These are phyloP conservation scores for Entomophthora muscae DNA, from an alignment of 371 early-diverging fungal species.

Conservation along the genomic window DNA sequence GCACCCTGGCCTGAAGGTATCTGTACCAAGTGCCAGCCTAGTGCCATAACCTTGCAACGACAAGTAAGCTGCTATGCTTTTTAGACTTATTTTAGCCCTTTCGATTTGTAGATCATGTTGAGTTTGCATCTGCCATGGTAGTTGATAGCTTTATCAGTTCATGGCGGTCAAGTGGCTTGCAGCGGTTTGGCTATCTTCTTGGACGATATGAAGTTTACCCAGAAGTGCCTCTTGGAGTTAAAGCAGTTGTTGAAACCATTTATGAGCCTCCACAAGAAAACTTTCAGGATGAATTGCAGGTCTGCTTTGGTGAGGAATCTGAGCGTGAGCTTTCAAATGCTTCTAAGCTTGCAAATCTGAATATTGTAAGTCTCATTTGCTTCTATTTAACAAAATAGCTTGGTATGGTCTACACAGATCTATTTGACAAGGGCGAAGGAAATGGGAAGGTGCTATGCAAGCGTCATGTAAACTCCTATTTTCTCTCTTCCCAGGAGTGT, in stretches of 20 bases:
- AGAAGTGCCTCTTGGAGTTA: conserved; percentile 90
- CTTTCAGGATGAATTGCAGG: conserved; percentile 64
- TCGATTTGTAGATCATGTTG: conserved; percentile 97
- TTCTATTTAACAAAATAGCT: conserved; percentile 22
- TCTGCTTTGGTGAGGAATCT: conserved; percentile 33
- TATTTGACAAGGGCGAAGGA: conserved; percentile 71
- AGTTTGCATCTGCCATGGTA: conserved; percentile 77
- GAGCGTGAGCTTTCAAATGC: conserved; percentile 38
- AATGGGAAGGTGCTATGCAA: conserved; percentile 70
- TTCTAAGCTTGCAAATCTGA: conserved; percentile 58
- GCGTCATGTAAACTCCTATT: conserved; percentile 82
- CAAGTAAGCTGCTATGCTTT: conserved; percentile 34
- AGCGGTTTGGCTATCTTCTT: conserved; percentile 86
- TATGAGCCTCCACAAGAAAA: conserved; percentile 88
- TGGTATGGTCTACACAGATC: conserved; percentile 93
- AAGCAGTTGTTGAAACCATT: conserved; percentile 91
- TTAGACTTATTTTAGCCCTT: conserved; percentile 39
- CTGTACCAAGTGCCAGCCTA: conserved; percentile 95
- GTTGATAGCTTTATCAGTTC: conserved; percentile 76
- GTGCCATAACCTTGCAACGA: conserved; percentile 73
- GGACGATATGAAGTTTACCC: conserved; percentile 86
- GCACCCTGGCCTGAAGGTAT: conserved; percentile 86
- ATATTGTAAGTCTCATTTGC: conserved; percentile 17
- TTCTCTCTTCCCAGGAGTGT: conserved; percentile 85
- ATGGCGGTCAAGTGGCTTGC: conserved; percentile 77